Evolutionary conservation across 2,329 filamentous ascomycete species (phyloP).

Genomic region (Colletotrichum aenigma): DNA sequence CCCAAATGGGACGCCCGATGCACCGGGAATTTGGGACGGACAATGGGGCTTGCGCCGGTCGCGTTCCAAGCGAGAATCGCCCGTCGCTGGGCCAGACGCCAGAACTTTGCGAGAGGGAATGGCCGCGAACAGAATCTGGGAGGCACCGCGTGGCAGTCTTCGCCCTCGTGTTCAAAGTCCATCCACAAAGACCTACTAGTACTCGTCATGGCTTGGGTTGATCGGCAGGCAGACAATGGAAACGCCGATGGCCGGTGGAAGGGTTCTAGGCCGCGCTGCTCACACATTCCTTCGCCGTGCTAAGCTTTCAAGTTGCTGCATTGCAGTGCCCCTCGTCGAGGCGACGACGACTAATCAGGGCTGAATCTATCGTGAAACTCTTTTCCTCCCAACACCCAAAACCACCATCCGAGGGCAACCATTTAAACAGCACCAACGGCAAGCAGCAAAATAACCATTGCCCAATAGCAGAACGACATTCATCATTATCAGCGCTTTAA

Average conservation of each 20-base stretch:
- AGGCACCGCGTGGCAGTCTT: background rate
- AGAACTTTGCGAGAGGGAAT: background rate
- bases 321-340: background rate
- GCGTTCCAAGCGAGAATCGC: background rate
- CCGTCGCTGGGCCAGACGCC: background rate
- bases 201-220: background rate
- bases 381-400: background rate
- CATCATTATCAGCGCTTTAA: background rate
- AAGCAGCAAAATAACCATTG: background rate
- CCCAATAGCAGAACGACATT: background rate
- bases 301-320: background rate
- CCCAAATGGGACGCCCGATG: background rate
- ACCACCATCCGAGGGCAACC: background rate
- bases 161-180: background rate
- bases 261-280: background rate
- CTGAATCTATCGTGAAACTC: slow-evolving; percentile 15
- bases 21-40: background rate
- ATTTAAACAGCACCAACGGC: background rate
- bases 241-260: background rate
- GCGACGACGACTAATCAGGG: background rate
- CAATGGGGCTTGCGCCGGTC: background rate
- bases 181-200: background rate
- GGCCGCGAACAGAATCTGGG: background rate
- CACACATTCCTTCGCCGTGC: background rate
- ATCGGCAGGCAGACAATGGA: background rate